Base-by-base conservation (phyloP, 2,329 filamentous ascomycete species). In the Exophiala sp. region DNA sequence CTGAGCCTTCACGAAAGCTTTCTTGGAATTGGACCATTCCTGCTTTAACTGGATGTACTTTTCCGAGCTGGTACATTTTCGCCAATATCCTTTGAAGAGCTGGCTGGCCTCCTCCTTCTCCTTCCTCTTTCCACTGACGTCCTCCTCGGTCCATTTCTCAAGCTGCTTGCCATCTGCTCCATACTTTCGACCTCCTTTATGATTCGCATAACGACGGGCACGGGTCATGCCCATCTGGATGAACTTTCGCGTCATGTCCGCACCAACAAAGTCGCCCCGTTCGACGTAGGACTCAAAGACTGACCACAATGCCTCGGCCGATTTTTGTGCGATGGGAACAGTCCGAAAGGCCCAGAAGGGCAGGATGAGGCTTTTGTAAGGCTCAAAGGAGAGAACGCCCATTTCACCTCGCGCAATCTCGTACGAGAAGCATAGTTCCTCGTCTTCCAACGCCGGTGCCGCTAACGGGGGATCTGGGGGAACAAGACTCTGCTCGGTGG, bases 161-260 rank as follows among this genome's bases (percentile, higher is more conserved):
- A 58, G 52, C 9, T 48, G 32, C 41, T 52, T 68, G 59, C 13
- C 71, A 63, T 45, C 63, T 45, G 62, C 65, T 56, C 67, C 69
- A 61, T 81, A 80, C 59, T 82, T 82, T 21, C 73, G 70, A 0
- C 79, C 80, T 0, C 78, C 70, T 24, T 70, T 68, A 45, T 74
- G 68, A 53, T 81, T 81, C 13, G 77, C 78, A 65, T 82, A 82
- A 51, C 78, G 64, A 58, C 75, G 78, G 1, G 79, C 74, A 13
- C 80, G 65, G 16, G 80, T 83, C 77, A 82, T 82, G 1, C 80
- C 75, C 80, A 83, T 83, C 63, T 83, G 79, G 5, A 83, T 70
- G 57, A 81, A 83, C 59, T 83, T 83, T 21, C 79, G 68, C 14
- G 72, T 66, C 79, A 83, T 83, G 49, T 83, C 80, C 69, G 81